A percentile compares a stretch with the other conserved stretches of the same genome.
These are phyloP conservation scores for Galerina sulciceps DNA, from an alignment of 768 basidiomycete genomes.

Conservation along the genomic window DNA sequence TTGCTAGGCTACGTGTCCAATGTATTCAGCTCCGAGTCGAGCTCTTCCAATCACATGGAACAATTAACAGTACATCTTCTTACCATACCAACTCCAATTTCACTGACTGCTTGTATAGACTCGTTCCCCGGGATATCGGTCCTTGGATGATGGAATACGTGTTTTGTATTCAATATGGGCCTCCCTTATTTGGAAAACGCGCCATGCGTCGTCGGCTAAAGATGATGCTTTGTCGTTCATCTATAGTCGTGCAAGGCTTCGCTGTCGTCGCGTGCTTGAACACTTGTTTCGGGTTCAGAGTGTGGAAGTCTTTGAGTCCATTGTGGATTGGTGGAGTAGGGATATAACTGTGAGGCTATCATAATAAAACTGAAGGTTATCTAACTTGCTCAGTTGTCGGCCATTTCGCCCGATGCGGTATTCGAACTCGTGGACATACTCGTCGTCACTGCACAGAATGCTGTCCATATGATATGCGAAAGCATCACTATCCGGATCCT, in stretches of 20 bases:
- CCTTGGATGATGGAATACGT: conserved; percentile 82
- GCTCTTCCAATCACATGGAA: conserved; percentile 50
- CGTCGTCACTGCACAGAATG: conserved; percentile 81
- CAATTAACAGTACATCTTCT: conserved; percentile 54
- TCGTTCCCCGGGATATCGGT: conserved; percentile 75
- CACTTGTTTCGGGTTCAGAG: conserved; percentile 84
- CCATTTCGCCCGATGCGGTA: conserved; percentile 49
- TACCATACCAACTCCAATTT: neutral
- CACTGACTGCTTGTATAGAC: conserved; percentile 40
- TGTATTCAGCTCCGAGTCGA: conserved; percentile 82
- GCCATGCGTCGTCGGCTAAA: conserved; percentile 51
- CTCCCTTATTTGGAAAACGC: conserved; percentile 53
- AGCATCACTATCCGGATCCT: conserved; percentile 68
- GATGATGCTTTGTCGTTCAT: conserved; percentile 74
- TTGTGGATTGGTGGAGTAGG: conserved; percentile 82
- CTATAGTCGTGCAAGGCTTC: conserved; percentile 64
- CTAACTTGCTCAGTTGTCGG: conserved; percentile 36
- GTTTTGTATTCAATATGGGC: conserved; percentile 80
- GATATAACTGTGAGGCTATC: conserved; percentile 48
- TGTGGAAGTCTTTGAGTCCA: conserved; percentile 80
- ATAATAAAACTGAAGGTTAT: neutral
- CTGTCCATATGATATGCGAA: conserved; percentile 90
- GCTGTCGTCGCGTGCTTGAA: conserved; percentile 82
- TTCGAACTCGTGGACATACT: conserved; percentile 88
- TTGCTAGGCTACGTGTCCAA: conserved; percentile 90